Conservation (phyloP, 192 early-diverging fungal genomes). For the Obelidium mucronatum region DNA sequence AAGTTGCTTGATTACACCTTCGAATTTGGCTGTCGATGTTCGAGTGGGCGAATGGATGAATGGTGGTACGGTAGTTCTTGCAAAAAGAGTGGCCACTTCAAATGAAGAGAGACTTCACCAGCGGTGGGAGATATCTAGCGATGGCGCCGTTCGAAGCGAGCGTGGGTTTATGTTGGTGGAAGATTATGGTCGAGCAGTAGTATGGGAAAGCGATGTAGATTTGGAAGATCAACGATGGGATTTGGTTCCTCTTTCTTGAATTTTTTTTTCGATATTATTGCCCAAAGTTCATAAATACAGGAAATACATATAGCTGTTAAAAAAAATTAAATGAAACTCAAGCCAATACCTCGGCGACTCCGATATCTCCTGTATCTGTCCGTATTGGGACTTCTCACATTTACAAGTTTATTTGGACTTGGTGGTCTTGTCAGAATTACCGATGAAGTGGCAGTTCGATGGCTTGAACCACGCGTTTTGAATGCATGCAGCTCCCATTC, state of each 20-base stretch:
- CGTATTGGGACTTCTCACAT: too few relatives aligned
- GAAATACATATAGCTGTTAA: too few relatives aligned
- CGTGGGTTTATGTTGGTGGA: constrained; percentile 31
- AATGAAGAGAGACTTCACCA: constrained; percentile 16
- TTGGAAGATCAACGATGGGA: constrained; percentile 28
- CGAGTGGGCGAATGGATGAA: constrained; percentile 32
- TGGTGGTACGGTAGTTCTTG: constrained; percentile 31
- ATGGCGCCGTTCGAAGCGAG: constrained; percentile 13
- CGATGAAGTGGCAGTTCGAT: too few relatives aligned
- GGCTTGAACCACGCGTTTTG: too few relatives aligned
- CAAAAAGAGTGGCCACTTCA: constrained; percentile 22
- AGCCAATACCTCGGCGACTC: too few relatives aligned
- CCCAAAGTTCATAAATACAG: too few relatives aligned
- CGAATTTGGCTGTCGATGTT: constrained; percentile 28
- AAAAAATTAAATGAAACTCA: too few relatives aligned
- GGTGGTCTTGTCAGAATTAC: too few relatives aligned
- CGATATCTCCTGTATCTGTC: too few relatives aligned
- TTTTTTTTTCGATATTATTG: too few relatives aligned
- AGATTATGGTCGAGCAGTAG: constrained; percentile 31
- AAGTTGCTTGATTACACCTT: constrained; percentile 23
- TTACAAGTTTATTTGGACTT: too few relatives aligned
- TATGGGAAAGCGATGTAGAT: constrained; percentile 27
- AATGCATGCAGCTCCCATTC: too few relatives aligned
- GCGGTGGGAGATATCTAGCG: constrained; percentile 17
- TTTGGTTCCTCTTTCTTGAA: constrained; percentile 17